Conservation (phyloP, 495 filamentous ascomycete species). For the Tuber microsphaerosporum region DNA sequence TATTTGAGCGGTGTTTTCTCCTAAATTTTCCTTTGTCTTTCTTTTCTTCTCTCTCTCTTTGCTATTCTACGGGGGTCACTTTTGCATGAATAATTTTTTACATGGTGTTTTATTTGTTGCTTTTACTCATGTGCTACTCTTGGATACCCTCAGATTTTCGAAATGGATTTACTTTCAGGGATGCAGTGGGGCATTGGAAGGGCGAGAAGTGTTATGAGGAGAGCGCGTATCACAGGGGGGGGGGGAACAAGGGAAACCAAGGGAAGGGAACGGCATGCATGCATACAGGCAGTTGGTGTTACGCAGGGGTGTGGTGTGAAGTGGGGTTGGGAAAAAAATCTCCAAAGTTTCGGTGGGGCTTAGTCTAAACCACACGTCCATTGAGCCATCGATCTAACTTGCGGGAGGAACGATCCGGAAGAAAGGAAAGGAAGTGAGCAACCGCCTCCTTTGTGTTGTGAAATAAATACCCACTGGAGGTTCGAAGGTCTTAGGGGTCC, state of each 20-base stretch:
- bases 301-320: not conserved
- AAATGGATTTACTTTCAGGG: conserved; percentile 22
- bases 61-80: conserved; percentile 30
- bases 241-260: too few species aligned
- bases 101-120: conserved; percentile 31
- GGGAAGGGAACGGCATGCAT: not conserved
- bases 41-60: conserved; percentile 13
- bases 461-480: not conserved
- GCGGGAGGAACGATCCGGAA: not conserved
- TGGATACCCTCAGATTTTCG: conserved; percentile 28
- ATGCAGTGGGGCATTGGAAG: conserved; percentile 9
- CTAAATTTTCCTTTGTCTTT: conserved; percentile 20
- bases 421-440: not conserved
- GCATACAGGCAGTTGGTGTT: not conserved
- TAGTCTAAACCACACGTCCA: conserved; percentile 1
- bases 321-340: not conserved
- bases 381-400: not conserved
- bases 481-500: not conserved
- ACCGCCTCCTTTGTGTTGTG: not conserved
- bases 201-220: not conserved
- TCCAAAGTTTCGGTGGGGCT: not conserved
- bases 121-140: conserved; percentile 14
- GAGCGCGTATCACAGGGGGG: not conserved
- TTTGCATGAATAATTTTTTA: conserved; percentile 35
- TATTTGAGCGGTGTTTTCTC: conserved; percentile 32